Evolutionary conservation across 1,284 basidiomycete genomes (phyloP).

Genomic region (Pseudozyma sp.): DNA sequence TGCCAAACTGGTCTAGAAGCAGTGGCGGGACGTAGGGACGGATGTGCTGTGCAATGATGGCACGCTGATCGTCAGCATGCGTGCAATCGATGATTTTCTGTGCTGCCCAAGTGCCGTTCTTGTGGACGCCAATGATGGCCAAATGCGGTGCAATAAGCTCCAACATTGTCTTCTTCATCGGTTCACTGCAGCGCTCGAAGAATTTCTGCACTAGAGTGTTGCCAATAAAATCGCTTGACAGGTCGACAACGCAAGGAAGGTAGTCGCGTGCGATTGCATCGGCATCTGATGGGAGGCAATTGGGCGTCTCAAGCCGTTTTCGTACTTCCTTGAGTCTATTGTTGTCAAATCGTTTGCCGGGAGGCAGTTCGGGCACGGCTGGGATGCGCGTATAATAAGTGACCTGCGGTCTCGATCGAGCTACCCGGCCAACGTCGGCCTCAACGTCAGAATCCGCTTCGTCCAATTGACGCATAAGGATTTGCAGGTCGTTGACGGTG

Average conservation of each 20-base stretch:
- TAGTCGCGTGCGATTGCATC: slow-evolving; percentile 90
- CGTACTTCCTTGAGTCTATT: slow-evolving; percentile 88
- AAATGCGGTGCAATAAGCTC: slow-evolving; percentile 93
- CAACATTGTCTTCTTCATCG: slow-evolving; percentile 86
- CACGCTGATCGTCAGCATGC: slow-evolving; percentile 86
- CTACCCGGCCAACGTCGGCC: slow-evolving; percentile 30
- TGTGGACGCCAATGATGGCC: slow-evolving; percentile 97
- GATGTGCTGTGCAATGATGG: slow-evolving; percentile 85
- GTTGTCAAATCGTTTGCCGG: slow-evolving; percentile 81
- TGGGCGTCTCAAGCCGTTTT: slow-evolving; percentile 85
- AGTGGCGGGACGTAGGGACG: slow-evolving; percentile 92
- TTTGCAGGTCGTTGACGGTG: slow-evolving; percentile 78
- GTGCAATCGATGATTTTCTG: slow-evolving; percentile 91
- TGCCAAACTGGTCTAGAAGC: slow-evolving; percentile 94
- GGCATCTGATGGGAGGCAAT: slow-evolving; percentile 85
- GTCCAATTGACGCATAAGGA: slow-evolving; percentile 93
- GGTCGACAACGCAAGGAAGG: slow-evolving; percentile 82
- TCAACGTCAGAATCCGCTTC: slow-evolving; percentile 66
- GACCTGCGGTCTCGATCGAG: slow-evolving; percentile 81
- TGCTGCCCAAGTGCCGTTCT: slow-evolving; percentile 99
- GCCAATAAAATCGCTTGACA: slow-evolving; percentile 98
- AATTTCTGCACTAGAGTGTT: slow-evolving; percentile 98
- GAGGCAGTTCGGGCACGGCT: slow-evolving; percentile 55
- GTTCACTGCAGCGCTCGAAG: slow-evolving; percentile 87
- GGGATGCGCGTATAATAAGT: slow-evolving; percentile 64